Conservation (phyloP, 2,329 filamentous ascomycete species). For the Colletotrichum neosansevieriae region DNA sequence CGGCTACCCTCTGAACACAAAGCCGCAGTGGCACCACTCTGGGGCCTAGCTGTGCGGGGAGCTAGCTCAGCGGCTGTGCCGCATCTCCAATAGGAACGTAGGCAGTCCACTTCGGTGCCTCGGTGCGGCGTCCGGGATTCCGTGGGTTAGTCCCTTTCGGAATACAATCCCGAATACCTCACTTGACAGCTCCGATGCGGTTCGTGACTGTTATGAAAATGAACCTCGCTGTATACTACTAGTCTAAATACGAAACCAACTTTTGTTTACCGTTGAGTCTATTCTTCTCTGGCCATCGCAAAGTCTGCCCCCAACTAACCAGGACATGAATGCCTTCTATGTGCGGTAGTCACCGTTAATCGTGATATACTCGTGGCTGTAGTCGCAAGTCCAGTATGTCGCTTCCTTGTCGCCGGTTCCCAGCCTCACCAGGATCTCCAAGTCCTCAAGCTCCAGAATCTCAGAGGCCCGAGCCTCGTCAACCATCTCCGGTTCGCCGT, state of each 20-base stretch:
- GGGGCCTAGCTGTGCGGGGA: constrained; percentile 21
- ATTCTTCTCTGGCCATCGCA: not conserved
- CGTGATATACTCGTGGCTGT: constrained; percentile 82
- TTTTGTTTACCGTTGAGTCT: not conserved
- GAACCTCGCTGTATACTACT: constrained; percentile 5
- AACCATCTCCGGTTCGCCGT: constrained; percentile 83
- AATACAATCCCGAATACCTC: not conserved
- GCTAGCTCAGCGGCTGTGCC: not conserved
- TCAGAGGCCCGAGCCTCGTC: constrained; percentile 82
- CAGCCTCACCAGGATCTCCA: constrained; percentile 82
- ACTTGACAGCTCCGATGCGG: not conserved
- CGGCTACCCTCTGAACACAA: not conserved
- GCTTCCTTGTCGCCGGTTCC: constrained; percentile 77
- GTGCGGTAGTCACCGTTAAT: constrained; percentile 79
- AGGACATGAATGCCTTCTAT: not conserved
- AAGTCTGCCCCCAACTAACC: not conserved
- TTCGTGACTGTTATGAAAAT: not conserved
- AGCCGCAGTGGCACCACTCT: constrained; percentile 28
- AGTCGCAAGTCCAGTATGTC: constrained; percentile 88
- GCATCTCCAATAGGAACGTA: constrained; percentile 24
- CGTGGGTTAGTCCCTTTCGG: constrained; percentile 1
- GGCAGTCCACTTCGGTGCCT: constrained; percentile 26
- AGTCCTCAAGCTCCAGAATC: constrained; percentile 81
- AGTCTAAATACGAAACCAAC: not conserved
- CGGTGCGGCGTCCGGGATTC: constrained; percentile 28